These are phyloP conservation scores for Aspergillus bridgeri DNA, from an alignment of 495 filamentous ascomycete genomes.

Conservation along the genomic window DNA sequence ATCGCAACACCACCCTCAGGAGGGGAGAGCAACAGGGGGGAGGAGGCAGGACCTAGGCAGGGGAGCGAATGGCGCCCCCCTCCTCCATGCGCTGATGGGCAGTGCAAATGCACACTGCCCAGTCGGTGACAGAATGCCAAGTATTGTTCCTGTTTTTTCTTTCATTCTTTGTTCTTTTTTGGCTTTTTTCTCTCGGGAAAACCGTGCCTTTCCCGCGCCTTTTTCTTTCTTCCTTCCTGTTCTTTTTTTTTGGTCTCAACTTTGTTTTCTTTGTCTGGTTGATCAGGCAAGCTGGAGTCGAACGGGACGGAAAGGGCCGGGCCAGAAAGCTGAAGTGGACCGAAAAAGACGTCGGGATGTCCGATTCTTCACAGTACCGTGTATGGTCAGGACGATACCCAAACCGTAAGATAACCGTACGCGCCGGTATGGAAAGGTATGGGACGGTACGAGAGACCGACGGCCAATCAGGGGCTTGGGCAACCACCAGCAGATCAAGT, in stretches of 20 bases:
- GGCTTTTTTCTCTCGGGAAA: neutral
- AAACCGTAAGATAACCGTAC: conserved; percentile 33
- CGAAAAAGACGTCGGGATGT: conserved; percentile 11
- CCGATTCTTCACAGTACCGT: conserved; percentile 1
- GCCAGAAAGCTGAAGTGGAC: conserved; percentile 28
- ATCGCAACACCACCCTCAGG: neutral
- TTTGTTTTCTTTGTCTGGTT: conserved; percentile 3
- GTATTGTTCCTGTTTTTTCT: neutral
- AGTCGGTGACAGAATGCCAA: neutral
- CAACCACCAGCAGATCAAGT: conserved; percentile 56
- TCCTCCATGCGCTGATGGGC: neutral
- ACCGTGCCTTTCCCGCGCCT: too few relatives aligned
- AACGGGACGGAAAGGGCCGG: conserved; percentile 47
- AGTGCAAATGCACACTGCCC: neutral
- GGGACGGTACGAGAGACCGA: conserved; percentile 10
- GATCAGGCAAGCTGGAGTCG: conserved; percentile 19
- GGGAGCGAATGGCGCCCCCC: neutral
- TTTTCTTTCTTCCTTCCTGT: neutral
- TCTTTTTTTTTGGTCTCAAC: conserved; percentile 1
- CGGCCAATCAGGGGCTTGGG: conserved; percentile 11
- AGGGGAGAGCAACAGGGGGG: neutral
- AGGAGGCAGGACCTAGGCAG: neutral
- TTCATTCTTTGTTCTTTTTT: neutral
- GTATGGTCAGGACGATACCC: conserved; percentile 17
- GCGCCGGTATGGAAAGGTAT: conserved; percentile 17